These are phyloP conservation scores for Plasmodium adleri DNA, from an alignment of 169 alveolate species.

Conservation along the genomic window DNA sequence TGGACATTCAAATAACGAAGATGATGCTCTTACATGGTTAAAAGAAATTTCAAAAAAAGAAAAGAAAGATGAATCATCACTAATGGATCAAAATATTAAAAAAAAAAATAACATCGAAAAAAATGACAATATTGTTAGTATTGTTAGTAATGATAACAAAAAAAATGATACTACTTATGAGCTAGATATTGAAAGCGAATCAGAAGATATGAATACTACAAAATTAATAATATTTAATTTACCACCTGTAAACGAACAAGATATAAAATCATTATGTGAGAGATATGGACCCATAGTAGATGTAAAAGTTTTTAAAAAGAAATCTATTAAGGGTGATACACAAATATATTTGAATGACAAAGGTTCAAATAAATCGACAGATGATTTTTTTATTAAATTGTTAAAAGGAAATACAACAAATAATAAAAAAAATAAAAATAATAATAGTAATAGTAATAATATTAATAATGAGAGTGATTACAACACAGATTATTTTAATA, in stretches of 20 bases:
- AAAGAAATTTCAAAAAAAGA: slow-evolving; percentile 53
- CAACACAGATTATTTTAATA: slow-evolving; percentile 11
- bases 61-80: slow-evolving; percentile 6
- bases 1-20: slow-evolving; percentile 26
- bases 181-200: not conserved
- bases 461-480: slow-evolving; percentile 59
- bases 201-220: slow-evolving; percentile 71
- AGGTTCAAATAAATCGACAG: slow-evolving; percentile 25
- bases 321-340: slow-evolving; percentile 26
- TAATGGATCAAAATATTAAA: not conserved
- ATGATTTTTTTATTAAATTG: slow-evolving; percentile 65
- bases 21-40: slow-evolving; percentile 63
- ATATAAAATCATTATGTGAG: slow-evolving; percentile 68
- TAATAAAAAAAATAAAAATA: slow-evolving; percentile 25
- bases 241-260: slow-evolving; percentile 68
- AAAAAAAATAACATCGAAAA: not conserved
- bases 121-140: not conserved
- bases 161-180: not conserved
- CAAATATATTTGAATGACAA: slow-evolving; percentile 42
- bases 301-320: slow-evolving; percentile 70
- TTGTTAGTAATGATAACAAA: not conserved
- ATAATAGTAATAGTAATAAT: not conserved
- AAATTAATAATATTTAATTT: slow-evolving; percentile 71
- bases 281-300: slow-evolving; percentile 78
- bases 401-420: slow-evolving; percentile 32